Evolutionary conservation across 2,329 filamentous ascomycete species (phyloP).

Genomic region (Sclerotinia glacialis): DNA sequence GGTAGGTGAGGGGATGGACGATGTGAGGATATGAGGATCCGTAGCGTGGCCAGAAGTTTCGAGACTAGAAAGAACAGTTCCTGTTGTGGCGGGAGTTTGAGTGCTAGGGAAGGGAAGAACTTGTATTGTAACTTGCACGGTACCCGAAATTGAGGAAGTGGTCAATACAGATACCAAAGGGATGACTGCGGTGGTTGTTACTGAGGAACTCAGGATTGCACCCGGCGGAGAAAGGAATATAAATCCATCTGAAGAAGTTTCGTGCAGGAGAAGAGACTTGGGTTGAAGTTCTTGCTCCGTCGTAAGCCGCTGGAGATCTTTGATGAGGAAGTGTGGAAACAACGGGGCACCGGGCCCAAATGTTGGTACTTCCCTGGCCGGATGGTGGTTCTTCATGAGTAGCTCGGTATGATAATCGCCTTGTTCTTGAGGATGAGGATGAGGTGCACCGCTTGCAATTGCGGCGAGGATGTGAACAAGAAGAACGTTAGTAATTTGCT

Average conservation of each 20-base stretch:
- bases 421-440: background rate
- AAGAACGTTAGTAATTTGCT: slow-evolving; percentile 4
- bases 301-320: background rate
- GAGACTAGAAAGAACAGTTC: slow-evolving; percentile 9
- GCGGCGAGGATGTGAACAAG: background rate
- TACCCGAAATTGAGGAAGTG: background rate
- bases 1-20: slow-evolving; percentile 16
- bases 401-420: background rate
- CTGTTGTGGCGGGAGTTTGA: background rate
- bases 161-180: slow-evolving; percentile 12
- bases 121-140: slow-evolving; percentile 6
- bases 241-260: slow-evolving; percentile 8
- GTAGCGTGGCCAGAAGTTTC: slow-evolving; percentile 9
- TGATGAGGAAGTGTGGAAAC: background rate
- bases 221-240: slow-evolving; percentile 5
- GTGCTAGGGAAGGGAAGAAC: slow-evolving; percentile 7
- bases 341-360: background rate
- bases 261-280: background rate
- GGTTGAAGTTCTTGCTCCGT: background rate
- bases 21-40: background rate
- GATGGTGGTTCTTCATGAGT: background rate
- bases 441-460: slow-evolving; percentile 8
- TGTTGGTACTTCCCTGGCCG: background rate
- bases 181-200: slow-evolving; percentile 1
- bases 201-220: slow-evolving; percentile 2